Evolutionary conservation across 1,139 yeast genomes (phyloP).

Genomic region (Saccharomyces pastorianus): DNA sequence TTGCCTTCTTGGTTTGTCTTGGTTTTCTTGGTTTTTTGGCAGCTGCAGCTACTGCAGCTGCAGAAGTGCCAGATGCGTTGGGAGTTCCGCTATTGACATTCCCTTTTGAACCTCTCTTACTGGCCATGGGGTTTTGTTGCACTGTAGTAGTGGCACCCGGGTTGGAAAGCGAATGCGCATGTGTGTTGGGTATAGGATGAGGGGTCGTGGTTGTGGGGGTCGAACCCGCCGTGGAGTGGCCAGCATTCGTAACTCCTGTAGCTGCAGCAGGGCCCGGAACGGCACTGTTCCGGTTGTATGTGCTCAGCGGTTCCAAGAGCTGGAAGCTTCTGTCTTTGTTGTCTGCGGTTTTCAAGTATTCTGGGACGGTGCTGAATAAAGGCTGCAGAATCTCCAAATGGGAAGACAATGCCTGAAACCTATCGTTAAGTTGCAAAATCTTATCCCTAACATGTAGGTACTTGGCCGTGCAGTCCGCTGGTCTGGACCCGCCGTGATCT

Average conservation of each 20-base stretch:
- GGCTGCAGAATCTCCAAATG: slow-evolving; percentile 22
- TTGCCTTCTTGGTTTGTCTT: slow-evolving; percentile 24
- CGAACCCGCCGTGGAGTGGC: slow-evolving; percentile 10
- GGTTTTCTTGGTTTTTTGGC: slow-evolving; percentile 27
- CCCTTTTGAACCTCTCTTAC: background rate
- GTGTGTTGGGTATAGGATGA: slow-evolving; percentile 2
- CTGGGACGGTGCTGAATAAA: slow-evolving; percentile 22
- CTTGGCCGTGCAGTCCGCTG: background rate
- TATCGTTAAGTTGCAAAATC: slow-evolving; percentile 17
- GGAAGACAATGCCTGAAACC: slow-evolving; percentile 20
- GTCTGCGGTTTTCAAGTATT: slow-evolving; percentile 14
- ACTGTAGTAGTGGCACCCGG: slow-evolving; percentile 7
- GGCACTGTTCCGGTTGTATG: slow-evolving; percentile 9
- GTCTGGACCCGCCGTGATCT: slow-evolving; percentile 9
- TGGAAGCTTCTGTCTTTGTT: slow-evolving; percentile 18
- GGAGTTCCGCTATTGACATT: background rate
- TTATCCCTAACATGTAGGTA: slow-evolving; percentile 12
- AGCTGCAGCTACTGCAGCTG: slow-evolving; percentile 8
- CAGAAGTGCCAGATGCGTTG: background rate
- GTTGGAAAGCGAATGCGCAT: slow-evolving; percentile 5
- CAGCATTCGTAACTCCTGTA: slow-evolving; percentile 25
- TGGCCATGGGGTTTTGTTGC: background rate
- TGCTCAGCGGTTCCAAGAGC: slow-evolving; percentile 21
- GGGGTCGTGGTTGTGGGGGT: slow-evolving; percentile 10
- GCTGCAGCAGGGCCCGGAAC: slow-evolving; percentile 17